Percentiles rank a stretch among this genome's conserved stretches.
These are phyloP conservation scores for Erythrobasidium hasegawianum DNA, from an alignment of 1,284 basidiomycete species.

Conservation along the genomic window DNA sequence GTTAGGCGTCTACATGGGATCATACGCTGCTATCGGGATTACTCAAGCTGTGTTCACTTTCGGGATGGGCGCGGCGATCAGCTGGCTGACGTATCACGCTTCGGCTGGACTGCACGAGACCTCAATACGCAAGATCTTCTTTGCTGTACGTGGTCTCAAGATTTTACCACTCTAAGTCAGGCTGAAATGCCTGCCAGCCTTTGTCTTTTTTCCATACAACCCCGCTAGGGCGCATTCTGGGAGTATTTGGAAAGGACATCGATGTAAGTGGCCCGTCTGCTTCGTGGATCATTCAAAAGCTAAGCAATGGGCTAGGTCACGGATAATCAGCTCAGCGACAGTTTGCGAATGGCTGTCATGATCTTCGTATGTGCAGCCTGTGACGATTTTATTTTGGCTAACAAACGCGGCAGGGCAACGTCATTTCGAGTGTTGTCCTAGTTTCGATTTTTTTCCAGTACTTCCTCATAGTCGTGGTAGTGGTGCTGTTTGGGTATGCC, in stretches of 20 bases:
- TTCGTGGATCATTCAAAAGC: no score
- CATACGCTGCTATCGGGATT: conserved; percentile 64
- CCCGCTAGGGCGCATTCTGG: conserved; percentile 78
- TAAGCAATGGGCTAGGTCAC: conserved; percentile 58
- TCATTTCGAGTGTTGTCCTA: conserved; percentile 70
- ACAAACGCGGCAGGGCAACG: conserved; percentile 51
- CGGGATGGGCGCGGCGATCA: conserved; percentile 46
- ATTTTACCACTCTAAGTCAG: no score
- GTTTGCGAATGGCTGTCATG: conserved; percentile 66
- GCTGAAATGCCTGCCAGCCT: conserved; percentile 49
- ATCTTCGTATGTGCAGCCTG: conserved; percentile 52
- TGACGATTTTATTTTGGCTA: not conserved
- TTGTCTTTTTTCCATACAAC: conserved; percentile 77
- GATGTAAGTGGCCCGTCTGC: not conserved
- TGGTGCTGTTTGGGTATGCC: conserved; percentile 51
- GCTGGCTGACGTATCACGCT: conserved; percentile 41
- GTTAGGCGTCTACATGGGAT: conserved; percentile 62
- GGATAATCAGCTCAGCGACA: conserved; percentile 68
- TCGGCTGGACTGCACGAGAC: conserved; percentile 47
- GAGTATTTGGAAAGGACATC: conserved; percentile 54
- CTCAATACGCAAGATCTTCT: conserved; percentile 21
- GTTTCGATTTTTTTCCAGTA: conserved; percentile 62
- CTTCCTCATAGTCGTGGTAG: conserved; percentile 66
- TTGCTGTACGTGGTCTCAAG: conserved; percentile 55
- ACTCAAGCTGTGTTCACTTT: conserved; percentile 61